Percentiles rank a stretch among this genome's conserved stretches.
phyloP scores from a whole-genome alignment of 345 rosid species.

The Bruguiera gymnorhiza region DNA sequence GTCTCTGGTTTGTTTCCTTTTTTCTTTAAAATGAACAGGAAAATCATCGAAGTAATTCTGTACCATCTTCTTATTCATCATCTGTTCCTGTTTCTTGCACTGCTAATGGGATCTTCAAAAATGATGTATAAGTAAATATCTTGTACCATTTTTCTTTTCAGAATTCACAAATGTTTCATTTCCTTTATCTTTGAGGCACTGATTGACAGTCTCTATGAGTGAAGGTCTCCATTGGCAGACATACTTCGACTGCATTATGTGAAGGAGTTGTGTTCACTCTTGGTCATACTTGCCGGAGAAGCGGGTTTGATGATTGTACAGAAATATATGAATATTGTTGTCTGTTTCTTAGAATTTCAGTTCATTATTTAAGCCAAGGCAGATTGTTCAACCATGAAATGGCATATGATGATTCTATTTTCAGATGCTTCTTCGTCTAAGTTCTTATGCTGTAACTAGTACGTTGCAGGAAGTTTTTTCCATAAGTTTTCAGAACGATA shows the following conservation, averaged over 20 bases:
- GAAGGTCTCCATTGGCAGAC: constrained; percentile 61
- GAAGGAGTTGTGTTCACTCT: constrained; percentile 55
- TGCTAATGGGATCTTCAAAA: constrained; percentile 41
- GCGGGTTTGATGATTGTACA: constrained; percentile 35
- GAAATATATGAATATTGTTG: neutral
- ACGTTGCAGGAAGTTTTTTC: no score
- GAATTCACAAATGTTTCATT: constrained; percentile 9
- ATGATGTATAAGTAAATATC: constrained; percentile 42
- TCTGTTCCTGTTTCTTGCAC: constrained; percentile 30
- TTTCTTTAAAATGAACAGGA: constrained; percentile 11
- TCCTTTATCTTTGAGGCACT: constrained; percentile 10
- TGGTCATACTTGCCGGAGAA: constrained; percentile 49
- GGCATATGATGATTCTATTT: no score
- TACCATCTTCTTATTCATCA: constrained; percentile 30
- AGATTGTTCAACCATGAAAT: neutral
- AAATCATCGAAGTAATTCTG: constrained; percentile 22
- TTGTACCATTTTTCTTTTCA: neutral
- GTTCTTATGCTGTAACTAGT: no score
- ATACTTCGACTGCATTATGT: constrained; percentile 47
- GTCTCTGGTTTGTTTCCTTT: neutral
- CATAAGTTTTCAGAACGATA: no score
- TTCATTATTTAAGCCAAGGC: neutral
- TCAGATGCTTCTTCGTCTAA: no score
- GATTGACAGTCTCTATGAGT: constrained; percentile 20
- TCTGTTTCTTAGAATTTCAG: constrained; percentile 31